Conservation (phyloP, 2,329 filamentous ascomycete species). For the Alternaria brassicicola region DNA sequence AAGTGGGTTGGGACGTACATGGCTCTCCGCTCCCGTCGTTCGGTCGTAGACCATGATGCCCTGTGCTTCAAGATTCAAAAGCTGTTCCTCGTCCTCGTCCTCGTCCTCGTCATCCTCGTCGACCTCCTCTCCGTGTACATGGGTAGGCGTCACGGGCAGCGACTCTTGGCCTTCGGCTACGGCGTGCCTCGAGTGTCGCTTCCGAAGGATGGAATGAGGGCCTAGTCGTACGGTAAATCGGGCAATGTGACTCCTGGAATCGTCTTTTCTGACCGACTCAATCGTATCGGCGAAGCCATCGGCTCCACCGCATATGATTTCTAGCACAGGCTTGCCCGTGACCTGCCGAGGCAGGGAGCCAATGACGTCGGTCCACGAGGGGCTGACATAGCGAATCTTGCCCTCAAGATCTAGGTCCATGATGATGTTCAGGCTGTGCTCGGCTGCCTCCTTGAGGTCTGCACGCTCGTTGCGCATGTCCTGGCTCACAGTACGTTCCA, state of each 20-base stretch:
- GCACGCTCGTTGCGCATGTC: conserved; percentile 93
- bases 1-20: conserved; percentile 66
- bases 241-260: conserved; percentile 85
- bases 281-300: conserved; percentile 81
- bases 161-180: conserved; percentile 38
- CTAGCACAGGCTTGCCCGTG: conserved; percentile 76
- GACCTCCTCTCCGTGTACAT: conserved; percentile 42
- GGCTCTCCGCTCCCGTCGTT: conserved; percentile 82
- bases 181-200: conserved; percentile 34
- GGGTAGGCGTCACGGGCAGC: conserved; percentile 38
- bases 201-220: conserved; percentile 43
- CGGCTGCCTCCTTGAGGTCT: conserved; percentile 91
- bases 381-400: conserved; percentile 92
- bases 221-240: conserved; percentile 48
- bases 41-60: conserved; percentile 98
- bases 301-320: conserved; percentile 81
- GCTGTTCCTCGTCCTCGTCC: conserved; percentile 54
- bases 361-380: conserved; percentile 92
- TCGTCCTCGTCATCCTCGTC: too few species aligned
- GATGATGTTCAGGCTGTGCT: conserved; percentile 96
- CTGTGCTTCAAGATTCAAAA: conserved; percentile 87
- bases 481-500: conserved; percentile 74
- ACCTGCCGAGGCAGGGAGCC: conserved; percentile 77
- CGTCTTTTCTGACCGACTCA: conserved; percentile 84
- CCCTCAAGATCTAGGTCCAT: conserved; percentile 91